These are phyloP conservation scores for Nakaseomyces kungkrabaensis DNA, from an alignment of 1,139 yeast species.

Conservation along the genomic window DNA sequence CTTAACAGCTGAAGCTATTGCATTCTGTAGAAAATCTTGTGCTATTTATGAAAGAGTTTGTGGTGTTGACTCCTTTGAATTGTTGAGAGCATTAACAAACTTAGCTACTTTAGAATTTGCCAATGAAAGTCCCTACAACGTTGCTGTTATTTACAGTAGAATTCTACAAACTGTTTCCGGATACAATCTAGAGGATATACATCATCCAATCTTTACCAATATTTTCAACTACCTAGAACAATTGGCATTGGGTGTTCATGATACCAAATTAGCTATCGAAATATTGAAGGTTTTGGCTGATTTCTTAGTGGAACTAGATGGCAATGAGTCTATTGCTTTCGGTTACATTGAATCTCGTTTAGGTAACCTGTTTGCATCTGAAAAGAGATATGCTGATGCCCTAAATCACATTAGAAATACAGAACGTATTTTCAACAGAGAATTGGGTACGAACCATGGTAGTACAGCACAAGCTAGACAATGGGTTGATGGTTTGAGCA, in stretches of 20 bases:
- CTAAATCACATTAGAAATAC: constrained; percentile 53
- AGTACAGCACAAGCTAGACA: constrained; percentile 37
- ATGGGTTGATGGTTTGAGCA: constrained; percentile 43
- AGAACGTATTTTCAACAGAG: constrained; percentile 51
- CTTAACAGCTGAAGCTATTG: constrained; percentile 49
- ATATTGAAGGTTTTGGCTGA: constrained; percentile 43
- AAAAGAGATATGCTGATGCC: constrained; percentile 43
- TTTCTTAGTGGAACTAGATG: constrained; percentile 42
- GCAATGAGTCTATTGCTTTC: constrained; percentile 47
- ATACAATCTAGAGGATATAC: constrained; percentile 34
- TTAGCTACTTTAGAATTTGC: constrained; percentile 64
- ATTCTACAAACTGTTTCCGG: constrained; percentile 49
- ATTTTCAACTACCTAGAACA: constrained; percentile 53
- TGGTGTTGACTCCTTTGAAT: constrained; percentile 75
- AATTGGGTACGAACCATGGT: constrained; percentile 32
- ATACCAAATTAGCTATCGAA: constrained; percentile 36
- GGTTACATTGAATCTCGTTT: constrained; percentile 53
- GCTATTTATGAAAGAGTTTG: constrained; percentile 66
- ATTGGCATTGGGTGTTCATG: constrained; percentile 34
- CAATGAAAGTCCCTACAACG: constrained; percentile 48
- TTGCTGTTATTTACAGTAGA: constrained; percentile 54
- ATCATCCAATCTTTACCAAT: constrained; percentile 64
- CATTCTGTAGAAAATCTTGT: constrained; percentile 62
- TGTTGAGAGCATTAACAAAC: constrained; percentile 63
- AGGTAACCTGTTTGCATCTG: constrained; percentile 46